Evolutionary conservation across 2,329 filamentous ascomycete genomes (phyloP).

Genomic region (Exophiala calicioides): DNA sequence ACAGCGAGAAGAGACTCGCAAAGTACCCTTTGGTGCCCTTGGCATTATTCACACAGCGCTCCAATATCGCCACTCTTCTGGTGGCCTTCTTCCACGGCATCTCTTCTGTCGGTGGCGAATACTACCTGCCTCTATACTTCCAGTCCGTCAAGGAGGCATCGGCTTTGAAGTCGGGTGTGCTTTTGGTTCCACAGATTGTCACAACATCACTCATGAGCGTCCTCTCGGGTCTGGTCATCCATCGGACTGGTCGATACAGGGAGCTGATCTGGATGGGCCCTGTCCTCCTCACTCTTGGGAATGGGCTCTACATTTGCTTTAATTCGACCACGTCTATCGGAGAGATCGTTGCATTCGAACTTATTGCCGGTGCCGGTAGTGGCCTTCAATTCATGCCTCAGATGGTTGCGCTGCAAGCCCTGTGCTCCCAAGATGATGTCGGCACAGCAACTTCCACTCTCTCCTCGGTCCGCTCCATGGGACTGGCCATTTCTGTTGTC

Average conservation of each 20-base stretch:
- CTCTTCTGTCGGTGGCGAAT: constrained; percentile 5
- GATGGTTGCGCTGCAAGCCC: constrained; percentile 57
- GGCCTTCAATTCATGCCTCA: constrained; percentile 58
- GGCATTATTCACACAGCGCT: constrained; percentile 57
- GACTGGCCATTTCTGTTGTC: neutral
- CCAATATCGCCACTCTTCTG: constrained; percentile 60
- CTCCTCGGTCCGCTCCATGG: neutral
- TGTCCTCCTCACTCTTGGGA: constrained; percentile 61
- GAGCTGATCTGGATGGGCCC: constrained; percentile 53
- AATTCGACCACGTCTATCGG: constrained; percentile 53
- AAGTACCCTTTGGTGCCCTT: constrained; percentile 68
- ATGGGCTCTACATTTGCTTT: constrained; percentile 63
- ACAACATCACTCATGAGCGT: constrained; percentile 65
- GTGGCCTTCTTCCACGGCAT: constrained; percentile 47
- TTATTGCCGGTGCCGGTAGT: constrained; percentile 56
- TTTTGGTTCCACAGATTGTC: constrained; percentile 68
- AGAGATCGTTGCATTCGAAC: constrained; percentile 54
- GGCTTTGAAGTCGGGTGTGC: constrained; percentile 71
- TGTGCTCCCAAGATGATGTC: constrained; percentile 47
- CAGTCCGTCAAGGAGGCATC: constrained; percentile 69
- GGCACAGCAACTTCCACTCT: constrained; percentile 37
- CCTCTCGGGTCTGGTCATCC: constrained; percentile 65
- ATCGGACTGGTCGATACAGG: constrained; percentile 68
- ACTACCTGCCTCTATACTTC: constrained; percentile 82
- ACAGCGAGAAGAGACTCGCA: constrained; percentile 53